Percentiles rank a stretch among this genome's conserved stretches.
Conservation (phyloP, 495 filamentous ascomycete genomes). For the Penicillium egyptiacum region DNA sequence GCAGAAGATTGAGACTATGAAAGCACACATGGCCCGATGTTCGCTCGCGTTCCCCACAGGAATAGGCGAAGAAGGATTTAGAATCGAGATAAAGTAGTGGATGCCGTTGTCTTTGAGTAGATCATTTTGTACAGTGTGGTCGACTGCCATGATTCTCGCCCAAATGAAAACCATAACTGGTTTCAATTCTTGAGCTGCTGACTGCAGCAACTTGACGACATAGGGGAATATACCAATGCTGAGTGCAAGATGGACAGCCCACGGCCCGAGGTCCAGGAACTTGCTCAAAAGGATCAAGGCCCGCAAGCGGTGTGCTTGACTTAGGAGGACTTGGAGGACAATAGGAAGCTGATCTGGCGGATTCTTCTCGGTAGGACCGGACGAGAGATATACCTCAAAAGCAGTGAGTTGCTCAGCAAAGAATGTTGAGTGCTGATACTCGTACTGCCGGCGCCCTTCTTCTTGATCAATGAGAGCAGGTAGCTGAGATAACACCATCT, state of each 20-base stretch:
- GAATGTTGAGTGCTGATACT: constrained; percentile 92
- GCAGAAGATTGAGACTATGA: constrained; percentile 96
- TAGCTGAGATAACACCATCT: constrained; percentile 91
- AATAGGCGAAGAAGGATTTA: constrained; percentile 79
- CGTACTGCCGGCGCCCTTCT: constrained; percentile 72
- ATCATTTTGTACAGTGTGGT: constrained; percentile 87
- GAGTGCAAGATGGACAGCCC: constrained; percentile 93
- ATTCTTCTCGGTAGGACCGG: constrained; percentile 80
- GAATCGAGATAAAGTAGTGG: constrained; percentile 89
- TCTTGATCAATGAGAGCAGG: constrained; percentile 75
- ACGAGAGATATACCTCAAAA: constrained; percentile 93
- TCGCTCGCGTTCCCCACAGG: constrained; percentile 82
- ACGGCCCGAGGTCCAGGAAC: constrained; percentile 93
- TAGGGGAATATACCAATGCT: constrained; percentile 99
- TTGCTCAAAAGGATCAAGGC: constrained; percentile 90
- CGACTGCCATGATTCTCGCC: constrained; percentile 94
- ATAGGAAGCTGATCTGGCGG: constrained; percentile 93
- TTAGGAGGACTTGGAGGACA: constrained; percentile 91
- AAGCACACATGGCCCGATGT: constrained; percentile 98
- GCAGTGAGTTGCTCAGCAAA: constrained; percentile 97
- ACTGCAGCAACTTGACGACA: constrained; percentile 92
- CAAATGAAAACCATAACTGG: constrained; percentile 99
- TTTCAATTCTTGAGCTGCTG: constrained; percentile 90
- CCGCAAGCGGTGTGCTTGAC: constrained; percentile 90
- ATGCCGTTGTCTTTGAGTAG: constrained; percentile 95